Evolutionary conservation across 2,329 filamentous ascomycete genomes (phyloP).

Genomic region (Verticillium tricorpus): DNA sequence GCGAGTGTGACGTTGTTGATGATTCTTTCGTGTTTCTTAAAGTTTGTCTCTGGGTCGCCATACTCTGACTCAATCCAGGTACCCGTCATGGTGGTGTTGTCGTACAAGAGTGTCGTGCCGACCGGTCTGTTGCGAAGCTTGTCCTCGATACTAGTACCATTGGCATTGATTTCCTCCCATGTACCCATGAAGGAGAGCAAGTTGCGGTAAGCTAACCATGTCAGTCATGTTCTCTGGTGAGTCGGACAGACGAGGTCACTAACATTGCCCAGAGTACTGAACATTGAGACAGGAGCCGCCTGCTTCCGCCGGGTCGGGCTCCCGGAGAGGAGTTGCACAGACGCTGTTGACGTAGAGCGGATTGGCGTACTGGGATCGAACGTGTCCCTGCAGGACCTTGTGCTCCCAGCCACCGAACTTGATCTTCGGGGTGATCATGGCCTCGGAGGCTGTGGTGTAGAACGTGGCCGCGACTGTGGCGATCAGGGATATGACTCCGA

Average conservation of each 20-base stretch:
- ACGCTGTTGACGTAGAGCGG: conserved; percentile 44
- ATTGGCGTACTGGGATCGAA: conserved; percentile 62
- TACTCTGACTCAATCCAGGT: conserved; percentile 61
- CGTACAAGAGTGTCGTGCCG: conserved; percentile 60
- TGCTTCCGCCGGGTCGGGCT: conserved; percentile 31
- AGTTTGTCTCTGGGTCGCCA: conserved; percentile 47
- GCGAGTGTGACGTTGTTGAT: conserved; percentile 75
- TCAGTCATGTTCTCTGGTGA: conserved; percentile 1
- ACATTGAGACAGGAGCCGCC: conserved; percentile 62
- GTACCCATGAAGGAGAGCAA: conserved; percentile 54
- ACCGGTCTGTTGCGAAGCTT: conserved; percentile 46
- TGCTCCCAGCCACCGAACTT: conserved; percentile 50
- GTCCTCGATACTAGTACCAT: conserved; percentile 34
- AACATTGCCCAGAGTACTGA: conserved; percentile 61
- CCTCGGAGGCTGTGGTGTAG: conserved; percentile 73
- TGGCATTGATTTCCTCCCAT: conserved; percentile 46
- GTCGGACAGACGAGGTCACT: conserved; percentile 10
- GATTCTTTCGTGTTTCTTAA: conserved; percentile 45
- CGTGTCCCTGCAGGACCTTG: conserved; percentile 47
- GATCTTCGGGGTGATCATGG: conserved; percentile 69
- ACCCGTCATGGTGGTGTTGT: conserved; percentile 67
- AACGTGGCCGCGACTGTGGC: conserved; percentile 64
- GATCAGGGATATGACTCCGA: conserved; percentile 60
- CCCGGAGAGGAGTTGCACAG: conserved; percentile 59
- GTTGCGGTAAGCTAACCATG: conserved; percentile 55